Base-by-base conservation (phyloP, 495 filamentous ascomycete genomes). In the Cercophora sp. region DNA sequence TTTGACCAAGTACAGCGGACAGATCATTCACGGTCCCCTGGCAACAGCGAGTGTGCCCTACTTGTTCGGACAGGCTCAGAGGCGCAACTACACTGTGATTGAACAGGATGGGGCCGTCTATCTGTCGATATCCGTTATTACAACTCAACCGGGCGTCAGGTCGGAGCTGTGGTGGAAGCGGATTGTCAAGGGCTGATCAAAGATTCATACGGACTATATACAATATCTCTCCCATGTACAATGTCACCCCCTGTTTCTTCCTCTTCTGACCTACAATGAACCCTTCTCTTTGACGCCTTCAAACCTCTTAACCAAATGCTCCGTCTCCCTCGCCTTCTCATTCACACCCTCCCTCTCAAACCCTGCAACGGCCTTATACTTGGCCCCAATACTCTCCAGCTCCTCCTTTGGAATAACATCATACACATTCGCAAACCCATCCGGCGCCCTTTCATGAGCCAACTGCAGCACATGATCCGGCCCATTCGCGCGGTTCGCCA, bases 341-440 rank as follows among this genome's bases (percentile, higher is more conserved):
- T 56, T 56, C 8, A 56, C 46, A 10, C 35, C 40, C 10, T 56
- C 53, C 46, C 35, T 50, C 39, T 56, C 53, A 24, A 56, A 56
- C 10, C 53, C 53, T 5, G 53, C 53, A 13, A 56, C 35, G 1
- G 53, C 53, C 37, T 56, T 56, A 32, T 56, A 56, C 20, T 26
- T 27, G 8, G 53, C 53, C 5, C 53, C 53, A 15, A 56, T 45
- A n/a, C 53, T 49, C 36, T 56, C 53, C 5, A 56, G 46, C 46
- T 56, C 53, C 1, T 56, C 53, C 29, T 56, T 56, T 11, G 53
- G 53, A 36, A 56, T 51, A 8, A 56, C 46, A 41, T 56, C 53
- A 16, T 56, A 56, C 3, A 56, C 37, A 23, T 56, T 49, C 25
- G 22, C 36, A 29, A 56, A 56, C 10, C 53, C 53, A n/a, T 51